phyloP scores from a whole-genome alignment of 495 filamentous ascomycete genomes.

The Pseudoneurospora amorphoporcata region DNA sequence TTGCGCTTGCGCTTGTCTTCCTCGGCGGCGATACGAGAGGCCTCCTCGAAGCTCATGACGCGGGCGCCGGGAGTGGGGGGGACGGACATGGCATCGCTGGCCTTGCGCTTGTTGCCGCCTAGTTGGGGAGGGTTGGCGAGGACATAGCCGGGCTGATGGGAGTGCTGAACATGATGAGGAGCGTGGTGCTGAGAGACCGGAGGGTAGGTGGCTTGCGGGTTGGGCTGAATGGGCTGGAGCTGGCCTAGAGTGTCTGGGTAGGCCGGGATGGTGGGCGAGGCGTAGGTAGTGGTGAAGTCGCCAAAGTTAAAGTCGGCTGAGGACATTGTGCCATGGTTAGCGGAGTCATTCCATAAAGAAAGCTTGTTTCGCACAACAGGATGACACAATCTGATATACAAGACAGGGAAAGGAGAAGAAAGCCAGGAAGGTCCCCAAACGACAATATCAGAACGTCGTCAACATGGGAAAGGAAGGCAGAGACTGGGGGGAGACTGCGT shows the following conservation, averaged over 20 bases:
- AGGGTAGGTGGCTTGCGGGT: conserved; percentile 28
- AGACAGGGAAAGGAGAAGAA: background rate
- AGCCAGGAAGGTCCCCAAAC: background rate
- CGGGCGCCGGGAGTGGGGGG: conserved; percentile 12
- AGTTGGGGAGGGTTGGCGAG: conserved; percentile 23
- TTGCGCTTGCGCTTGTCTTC: conserved; percentile 97
- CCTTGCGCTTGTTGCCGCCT: conserved; percentile 45
- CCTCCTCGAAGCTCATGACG: conserved; percentile 50
- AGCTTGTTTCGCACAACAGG: conserved; percentile 7
- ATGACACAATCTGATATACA: conserved; percentile 18
- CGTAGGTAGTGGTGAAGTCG: conserved; percentile 36
- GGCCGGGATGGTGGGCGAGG: conserved; percentile 34
- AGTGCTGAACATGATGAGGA: background rate
- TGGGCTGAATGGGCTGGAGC: conserved; percentile 39
- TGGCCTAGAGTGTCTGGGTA: conserved; percentile 33
- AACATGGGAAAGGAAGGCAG: conserved; percentile 17
- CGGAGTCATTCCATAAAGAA: background rate
- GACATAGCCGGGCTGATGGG: conserved; percentile 26
- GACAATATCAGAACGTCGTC: conserved; percentile 7
- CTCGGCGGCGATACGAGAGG: conserved; percentile 71
- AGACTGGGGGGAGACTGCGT: conserved; percentile 18
- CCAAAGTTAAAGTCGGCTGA: conserved; percentile 41
- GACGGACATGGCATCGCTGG: conserved; percentile 25
- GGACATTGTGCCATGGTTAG: conserved; percentile 38
- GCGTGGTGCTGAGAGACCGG: conserved; percentile 26